Evolutionary conservation across 1,284 basidiomycete species (phyloP).

Genomic region (Sparassis latifolia): DNA sequence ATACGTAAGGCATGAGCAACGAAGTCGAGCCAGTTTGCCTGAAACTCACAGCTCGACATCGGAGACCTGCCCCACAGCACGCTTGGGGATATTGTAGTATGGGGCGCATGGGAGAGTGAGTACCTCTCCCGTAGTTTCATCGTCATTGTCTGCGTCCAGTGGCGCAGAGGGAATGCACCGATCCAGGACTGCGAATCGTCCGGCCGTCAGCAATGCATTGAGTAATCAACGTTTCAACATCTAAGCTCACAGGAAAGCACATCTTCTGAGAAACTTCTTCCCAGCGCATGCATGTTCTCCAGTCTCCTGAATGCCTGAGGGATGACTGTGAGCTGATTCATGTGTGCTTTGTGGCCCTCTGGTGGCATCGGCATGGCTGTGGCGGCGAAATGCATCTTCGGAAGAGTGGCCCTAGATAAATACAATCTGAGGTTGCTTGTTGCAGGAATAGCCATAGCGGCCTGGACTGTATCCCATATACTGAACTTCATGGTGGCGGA

Average conservation of each 20-base stretch:
- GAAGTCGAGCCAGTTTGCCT: conserved; percentile 2
- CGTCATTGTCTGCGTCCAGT: conserved; percentile 8
- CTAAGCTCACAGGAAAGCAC: too few species aligned
- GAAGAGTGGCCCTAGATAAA: conserved; percentile 40
- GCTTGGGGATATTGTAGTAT: neutral
- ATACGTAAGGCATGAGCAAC: neutral
- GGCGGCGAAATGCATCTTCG: conserved; percentile 35
- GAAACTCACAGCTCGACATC: conserved; percentile 6
- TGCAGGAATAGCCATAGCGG: neutral
- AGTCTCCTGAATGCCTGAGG: conserved; percentile 43
- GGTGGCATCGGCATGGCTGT: conserved; percentile 32
- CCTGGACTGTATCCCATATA: neutral
- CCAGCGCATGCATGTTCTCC: conserved; percentile 31
- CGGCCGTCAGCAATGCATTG: conserved; percentile 6
- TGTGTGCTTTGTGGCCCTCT: conserved; percentile 37
- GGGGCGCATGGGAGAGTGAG: conserved; percentile 38
- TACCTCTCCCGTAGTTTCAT: conserved; percentile 33
- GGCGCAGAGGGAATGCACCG: neutral
- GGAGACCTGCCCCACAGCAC: neutral
- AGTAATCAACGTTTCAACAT: conserved; percentile 2
- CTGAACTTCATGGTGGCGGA: neutral
- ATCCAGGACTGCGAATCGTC: neutral
- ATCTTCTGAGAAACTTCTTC: too few species aligned
- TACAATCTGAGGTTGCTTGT: conserved; percentile 1
- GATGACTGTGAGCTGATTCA: conserved; percentile 36